These are phyloP conservation scores for Pichia norvegensis DNA, from an alignment of 1,139 yeast genomes.

Conservation along the genomic window DNA sequence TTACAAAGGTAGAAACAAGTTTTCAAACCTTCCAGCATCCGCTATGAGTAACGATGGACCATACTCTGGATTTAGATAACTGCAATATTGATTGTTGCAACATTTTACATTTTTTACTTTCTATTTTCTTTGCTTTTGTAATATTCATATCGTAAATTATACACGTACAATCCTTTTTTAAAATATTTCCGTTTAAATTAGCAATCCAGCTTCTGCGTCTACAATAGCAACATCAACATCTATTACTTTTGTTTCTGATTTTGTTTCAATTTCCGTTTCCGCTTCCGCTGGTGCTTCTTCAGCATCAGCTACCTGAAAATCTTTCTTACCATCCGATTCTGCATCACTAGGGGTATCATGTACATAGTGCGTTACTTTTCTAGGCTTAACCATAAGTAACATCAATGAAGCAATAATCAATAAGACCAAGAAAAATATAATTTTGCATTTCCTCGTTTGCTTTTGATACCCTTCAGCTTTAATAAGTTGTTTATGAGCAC, in stretches of 20 bases:
- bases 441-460: slow-evolving; percentile 83
- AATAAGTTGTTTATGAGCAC: slow-evolving; percentile 69
- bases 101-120: not conserved
- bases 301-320: not conserved
- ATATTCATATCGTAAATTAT: not conserved
- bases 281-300: not conserved
- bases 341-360: slow-evolving; percentile 5
- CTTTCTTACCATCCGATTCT: not conserved
- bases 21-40: slow-evolving; percentile 10
- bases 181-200: not conserved
- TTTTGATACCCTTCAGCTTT: slow-evolving; percentile 78
- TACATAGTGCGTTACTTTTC: slow-evolving; percentile 16
- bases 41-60: slow-evolving; percentile 20
- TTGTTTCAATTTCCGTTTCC: not conserved
- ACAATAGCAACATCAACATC: too few species aligned
- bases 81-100: not conserved
- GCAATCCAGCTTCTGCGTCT: too few species aligned
- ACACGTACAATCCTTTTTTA: slow-evolving; percentile 1
- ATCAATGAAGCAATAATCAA: slow-evolving; percentile 67
- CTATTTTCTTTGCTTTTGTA: not conserved
- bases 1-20: slow-evolving; percentile 4
- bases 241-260: too few species aligned
- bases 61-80: slow-evolving; percentile 20
- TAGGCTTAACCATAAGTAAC: slow-evolving; percentile 64
- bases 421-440: slow-evolving; percentile 64